Evolutionary conservation across 768 basidiomycete genomes (phyloP).

Genomic region (Podaxis mareebaensis): DNA sequence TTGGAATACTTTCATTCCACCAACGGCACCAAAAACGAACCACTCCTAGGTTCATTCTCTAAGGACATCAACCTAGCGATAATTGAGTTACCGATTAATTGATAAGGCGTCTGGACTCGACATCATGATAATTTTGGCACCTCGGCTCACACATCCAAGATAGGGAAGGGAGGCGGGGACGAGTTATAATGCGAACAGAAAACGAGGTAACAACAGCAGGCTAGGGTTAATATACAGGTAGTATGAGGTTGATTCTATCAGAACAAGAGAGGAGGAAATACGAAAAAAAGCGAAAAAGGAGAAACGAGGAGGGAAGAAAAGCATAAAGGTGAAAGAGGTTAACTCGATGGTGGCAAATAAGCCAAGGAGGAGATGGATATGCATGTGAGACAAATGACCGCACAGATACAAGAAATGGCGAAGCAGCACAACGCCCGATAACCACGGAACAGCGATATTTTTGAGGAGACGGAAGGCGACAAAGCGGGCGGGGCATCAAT

Average conservation of each 20-base stretch:
- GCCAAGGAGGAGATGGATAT: neutral
- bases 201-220: neutral
- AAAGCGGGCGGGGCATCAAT: neutral
- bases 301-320: conserved; percentile 16
- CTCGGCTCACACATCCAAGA: neutral
- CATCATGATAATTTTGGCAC: neutral
- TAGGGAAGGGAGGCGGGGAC: neutral
- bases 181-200: conserved; percentile 15
- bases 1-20: neutral
- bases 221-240: conserved; percentile 13
- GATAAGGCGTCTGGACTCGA: neutral
- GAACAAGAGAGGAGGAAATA: conserved; percentile 2
- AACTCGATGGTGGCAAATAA: neutral
- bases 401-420: conserved; percentile 16
- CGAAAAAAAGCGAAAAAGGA: conserved; percentile 6
- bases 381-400: conserved; percentile 16
- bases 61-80: neutral
- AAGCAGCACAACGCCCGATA: conserved; percentile 2
- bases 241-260: conserved; percentile 10
- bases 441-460: conserved; percentile 8
- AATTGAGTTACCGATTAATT: neutral
- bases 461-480: neutral
- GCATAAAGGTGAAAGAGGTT: conserved; percentile 6
- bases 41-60: neutral
- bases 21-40: neutral